phyloP scores from a whole-genome alignment of 1,284 basidiomycete species.

The Rhodofomes roseus region DNA sequence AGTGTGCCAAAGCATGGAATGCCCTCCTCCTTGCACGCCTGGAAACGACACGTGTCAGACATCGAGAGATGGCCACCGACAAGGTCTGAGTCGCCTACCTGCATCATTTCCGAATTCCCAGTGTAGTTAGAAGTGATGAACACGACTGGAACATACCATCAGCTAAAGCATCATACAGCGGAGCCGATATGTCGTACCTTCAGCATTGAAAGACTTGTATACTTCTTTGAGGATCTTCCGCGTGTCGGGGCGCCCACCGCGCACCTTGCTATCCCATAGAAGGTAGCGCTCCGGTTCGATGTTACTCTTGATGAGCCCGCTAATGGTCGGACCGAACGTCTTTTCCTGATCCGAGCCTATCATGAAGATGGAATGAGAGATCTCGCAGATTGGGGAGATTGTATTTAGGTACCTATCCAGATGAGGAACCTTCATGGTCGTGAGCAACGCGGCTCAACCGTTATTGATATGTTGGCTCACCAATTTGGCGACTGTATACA shows the following conservation, averaged over 20 bases:
- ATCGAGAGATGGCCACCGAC: too few relatives aligned
- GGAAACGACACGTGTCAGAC: background rate
- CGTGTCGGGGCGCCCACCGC: conserved; percentile 70
- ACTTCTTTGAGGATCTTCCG: conserved; percentile 72
- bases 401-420: conserved; percentile 56
- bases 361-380: background rate
- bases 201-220: conserved; percentile 63
- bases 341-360: conserved; percentile 72
- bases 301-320: conserved; percentile 62
- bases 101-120: conserved; percentile 71
- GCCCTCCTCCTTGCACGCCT: conserved; percentile 69
- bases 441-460: conserved; percentile 9
- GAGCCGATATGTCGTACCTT: conserved; percentile 40
- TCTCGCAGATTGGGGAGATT: background rate
- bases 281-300: conserved; percentile 65
- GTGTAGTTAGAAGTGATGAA: conserved; percentile 76
- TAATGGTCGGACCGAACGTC: conserved; percentile 75
- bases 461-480: conserved; percentile 33
- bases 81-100: conserved; percentile 26
- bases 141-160: conserved; percentile 45
- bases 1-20: conserved; percentile 71
- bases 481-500: conserved; percentile 69
- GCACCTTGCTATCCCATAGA: conserved; percentile 71
- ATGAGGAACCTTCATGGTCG: conserved; percentile 58
- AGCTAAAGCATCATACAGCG: background rate